Conservation (phyloP, 805 yeast species). For the Metschnikowia rubicola region DNA sequence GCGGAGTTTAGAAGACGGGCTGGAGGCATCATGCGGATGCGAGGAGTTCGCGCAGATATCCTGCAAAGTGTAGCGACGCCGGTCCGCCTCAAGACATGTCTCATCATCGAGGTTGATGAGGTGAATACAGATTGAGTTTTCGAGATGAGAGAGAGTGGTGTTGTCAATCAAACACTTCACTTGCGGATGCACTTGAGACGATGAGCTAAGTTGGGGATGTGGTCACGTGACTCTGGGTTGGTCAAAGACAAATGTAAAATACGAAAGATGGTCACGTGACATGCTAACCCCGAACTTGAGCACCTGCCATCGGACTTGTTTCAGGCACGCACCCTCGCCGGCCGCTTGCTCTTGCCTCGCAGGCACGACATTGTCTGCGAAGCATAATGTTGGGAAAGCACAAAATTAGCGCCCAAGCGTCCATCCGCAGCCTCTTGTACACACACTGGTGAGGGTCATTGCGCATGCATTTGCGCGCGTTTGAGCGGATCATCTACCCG, state of each 20-base stretch:
- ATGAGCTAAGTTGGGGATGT: too few species aligned
- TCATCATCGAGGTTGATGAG: neutral
- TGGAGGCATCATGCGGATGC: constrained; percentile 7
- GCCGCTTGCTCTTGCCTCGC: constrained; percentile 3
- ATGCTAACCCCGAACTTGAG: neutral
- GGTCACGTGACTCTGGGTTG: neutral
- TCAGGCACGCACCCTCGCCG: constrained; percentile 1
- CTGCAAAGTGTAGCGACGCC: neutral
- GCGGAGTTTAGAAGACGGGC: neutral
- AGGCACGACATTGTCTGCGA: neutral
- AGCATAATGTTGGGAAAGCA: too few species aligned
- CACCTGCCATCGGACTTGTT: neutral
- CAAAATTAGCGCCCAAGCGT: neutral
- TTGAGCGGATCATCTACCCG: neutral
- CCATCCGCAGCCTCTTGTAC: neutral
- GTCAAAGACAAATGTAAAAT: neutral
- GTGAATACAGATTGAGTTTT: neutral
- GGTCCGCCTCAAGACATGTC: neutral
- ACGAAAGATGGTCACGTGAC: neutral
- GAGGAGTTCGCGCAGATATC: neutral
- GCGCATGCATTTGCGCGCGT: neutral
- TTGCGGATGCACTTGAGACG: too few species aligned
- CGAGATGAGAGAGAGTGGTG: too few species aligned
- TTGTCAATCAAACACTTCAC: too few species aligned
- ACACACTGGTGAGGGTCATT: neutral